These are phyloP conservation scores for Ophiocordyceps unilateralis DNA, from an alignment of 2,329 filamentous ascomycete genomes.

Conservation along the genomic window DNA sequence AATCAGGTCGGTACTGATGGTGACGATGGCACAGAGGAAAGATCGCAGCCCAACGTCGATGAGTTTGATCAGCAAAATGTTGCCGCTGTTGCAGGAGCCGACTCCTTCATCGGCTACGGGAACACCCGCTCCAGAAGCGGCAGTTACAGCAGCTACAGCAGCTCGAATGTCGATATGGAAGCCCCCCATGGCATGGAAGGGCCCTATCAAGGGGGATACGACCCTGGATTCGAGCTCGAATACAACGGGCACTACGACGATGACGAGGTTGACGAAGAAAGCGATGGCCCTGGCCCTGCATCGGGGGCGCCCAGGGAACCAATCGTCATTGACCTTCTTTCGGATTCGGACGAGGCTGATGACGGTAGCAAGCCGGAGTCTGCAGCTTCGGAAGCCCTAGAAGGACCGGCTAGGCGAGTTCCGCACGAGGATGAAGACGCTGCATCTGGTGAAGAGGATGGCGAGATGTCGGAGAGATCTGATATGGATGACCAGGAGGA, in stretches of 20 bases:
- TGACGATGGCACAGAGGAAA: conserved; percentile 9
- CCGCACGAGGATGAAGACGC: neutral
- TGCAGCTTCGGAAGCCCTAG: neutral
- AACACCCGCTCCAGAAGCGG: neutral
- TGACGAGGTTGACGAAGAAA: conserved; percentile 1
- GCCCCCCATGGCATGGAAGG: neutral
- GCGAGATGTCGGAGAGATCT: neutral
- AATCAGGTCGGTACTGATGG: conserved; percentile 16
- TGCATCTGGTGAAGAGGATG: neutral
- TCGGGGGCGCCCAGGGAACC: conserved; percentile 13
- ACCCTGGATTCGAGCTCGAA: neutral
- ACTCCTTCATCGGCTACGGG: neutral
- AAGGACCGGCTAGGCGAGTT: neutral
- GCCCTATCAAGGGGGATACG: neutral
- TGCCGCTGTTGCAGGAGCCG: neutral
- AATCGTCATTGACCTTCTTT: conserved; percentile 12
- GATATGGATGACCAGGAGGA: neutral
- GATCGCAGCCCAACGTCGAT: neutral
- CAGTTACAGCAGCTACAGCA: neutral
- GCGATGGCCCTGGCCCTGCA: neutral
- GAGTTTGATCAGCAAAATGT: neutral
- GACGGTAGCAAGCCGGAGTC: neutral
- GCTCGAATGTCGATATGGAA: neutral
- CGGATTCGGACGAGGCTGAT: neutral
- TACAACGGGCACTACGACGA: neutral